phyloP scores from a whole-genome alignment of 345 rosid species.

The Toxicodendron radicans region DNA sequence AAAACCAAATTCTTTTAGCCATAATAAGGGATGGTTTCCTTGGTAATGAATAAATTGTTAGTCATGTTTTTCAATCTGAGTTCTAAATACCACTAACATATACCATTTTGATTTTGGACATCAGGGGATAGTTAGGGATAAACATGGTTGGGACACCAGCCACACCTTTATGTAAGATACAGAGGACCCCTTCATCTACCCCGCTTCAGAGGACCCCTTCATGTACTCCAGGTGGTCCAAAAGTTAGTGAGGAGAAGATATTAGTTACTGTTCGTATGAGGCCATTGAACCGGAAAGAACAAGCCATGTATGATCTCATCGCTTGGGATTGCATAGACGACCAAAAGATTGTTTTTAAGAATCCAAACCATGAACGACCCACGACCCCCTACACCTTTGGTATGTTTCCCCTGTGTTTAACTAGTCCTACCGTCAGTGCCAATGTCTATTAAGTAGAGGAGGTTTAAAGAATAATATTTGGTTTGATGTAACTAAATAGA shows the following conservation, averaged over 20 bases:
- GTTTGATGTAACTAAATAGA: neutral
- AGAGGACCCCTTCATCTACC: slow-evolving; percentile 45
- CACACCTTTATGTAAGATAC: slow-evolving; percentile 67
- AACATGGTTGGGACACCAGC: slow-evolving; percentile 62
- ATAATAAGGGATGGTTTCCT: no score
- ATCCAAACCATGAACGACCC: slow-evolving; percentile 61
- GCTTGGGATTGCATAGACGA: slow-evolving; percentile 91
- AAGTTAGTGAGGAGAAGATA: slow-evolving; percentile 78
- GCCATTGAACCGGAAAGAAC: slow-evolving; percentile 83
- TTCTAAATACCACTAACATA: slow-evolving; percentile 1
- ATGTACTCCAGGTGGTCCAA: slow-evolving; percentile 64
- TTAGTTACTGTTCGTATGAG: slow-evolving; percentile 80
- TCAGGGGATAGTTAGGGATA: slow-evolving; percentile 21
- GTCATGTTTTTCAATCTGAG: neutral
- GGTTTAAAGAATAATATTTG: neutral
- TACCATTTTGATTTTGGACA: slow-evolving; percentile 10
- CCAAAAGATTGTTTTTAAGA: slow-evolving; percentile 57
- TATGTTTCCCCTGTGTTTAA: slow-evolving; percentile 26
- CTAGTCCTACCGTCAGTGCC: no score
- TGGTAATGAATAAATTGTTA: neutral
- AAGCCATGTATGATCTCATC: slow-evolving; percentile 79
- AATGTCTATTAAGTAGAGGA: neutral
- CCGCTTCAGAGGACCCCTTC: slow-evolving; percentile 49
- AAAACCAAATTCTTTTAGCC: no score
- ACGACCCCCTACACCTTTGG: slow-evolving; percentile 56